Conservation (phyloP, 192 early-diverging fungal species). For the Coemansia sp. region DNA sequence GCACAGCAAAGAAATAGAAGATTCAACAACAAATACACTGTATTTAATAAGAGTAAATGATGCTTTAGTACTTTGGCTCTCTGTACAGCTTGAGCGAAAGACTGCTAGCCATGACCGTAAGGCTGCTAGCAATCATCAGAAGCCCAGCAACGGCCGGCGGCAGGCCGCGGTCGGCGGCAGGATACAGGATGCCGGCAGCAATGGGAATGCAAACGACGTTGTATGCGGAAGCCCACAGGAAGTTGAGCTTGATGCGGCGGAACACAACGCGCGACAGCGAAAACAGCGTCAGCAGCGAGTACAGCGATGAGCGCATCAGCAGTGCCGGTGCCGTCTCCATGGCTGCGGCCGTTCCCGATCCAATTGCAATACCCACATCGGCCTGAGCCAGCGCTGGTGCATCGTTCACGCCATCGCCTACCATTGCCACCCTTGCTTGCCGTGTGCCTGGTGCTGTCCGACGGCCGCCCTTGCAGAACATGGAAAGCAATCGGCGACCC, state of each 20-base stretch:
- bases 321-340: constrained; percentile 88
- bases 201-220: constrained; percentile 87
- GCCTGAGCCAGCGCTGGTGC: constrained; percentile 87
- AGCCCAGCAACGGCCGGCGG: constrained; percentile 83
- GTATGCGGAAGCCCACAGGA: constrained; percentile 87
- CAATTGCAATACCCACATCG: constrained; percentile 88
- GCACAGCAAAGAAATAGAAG: constrained; percentile 26
- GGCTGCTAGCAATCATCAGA: constrained; percentile 85
- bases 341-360: constrained; percentile 86
- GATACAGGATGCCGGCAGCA: constrained; percentile 81
- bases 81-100: constrained; percentile 65
- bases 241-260: constrained; percentile 79
- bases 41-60: not conserved
- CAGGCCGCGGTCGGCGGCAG: constrained; percentile 58
- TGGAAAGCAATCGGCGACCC: no score
- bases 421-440: constrained; percentile 75
- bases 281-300: constrained; percentile 77
- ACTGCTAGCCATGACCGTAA: constrained; percentile 83
- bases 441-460: no score
- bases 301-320: constrained; percentile 74
- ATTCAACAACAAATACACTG: not conserved
- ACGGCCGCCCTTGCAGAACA: no score
- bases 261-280: constrained; percentile 74
- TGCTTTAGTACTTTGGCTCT: constrained; percentile 27
- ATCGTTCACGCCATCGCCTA: constrained; percentile 97